Base-by-base conservation (phyloP, 257 asterid genomes). In the Craterostigma plantagineum region DNA sequence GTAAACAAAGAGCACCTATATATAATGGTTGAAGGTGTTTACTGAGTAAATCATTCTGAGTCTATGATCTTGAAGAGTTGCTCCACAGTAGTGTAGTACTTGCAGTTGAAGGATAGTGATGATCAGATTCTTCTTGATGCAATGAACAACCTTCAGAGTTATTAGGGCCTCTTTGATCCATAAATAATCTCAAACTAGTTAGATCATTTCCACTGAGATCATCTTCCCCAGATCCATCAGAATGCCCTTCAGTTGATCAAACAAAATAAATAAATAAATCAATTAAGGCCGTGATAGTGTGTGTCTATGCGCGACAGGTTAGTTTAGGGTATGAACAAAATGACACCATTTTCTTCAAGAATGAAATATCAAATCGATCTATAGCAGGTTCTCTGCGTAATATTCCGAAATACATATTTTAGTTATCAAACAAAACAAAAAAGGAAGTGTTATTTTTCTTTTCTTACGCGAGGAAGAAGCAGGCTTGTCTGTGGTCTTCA, bases 381-480 rank as follows among this genome's bases (percentile, higher is more conserved):
- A 6, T 23, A 23, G 6, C 30, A 23, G 30, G 30, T 6, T 23
- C 2, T 23, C 30, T 23, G 30, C 6, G 30, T 23, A 23, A 6
- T 23, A 23, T n/a, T 23, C 6, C 30, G n/a, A 23, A 23, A 6
- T 23, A 6, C 30, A 23, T 23, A n/a, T n/a, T 2, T 23, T 23
- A 23, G 30, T 2, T 23, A 2, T 23, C n/a, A n/a, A n/a, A n/a
- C n/a, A n/a, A n/a, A n/a, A n/a, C n/a, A n/a, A n/a, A n/a, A n/a
- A n/a, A n/a, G n/a, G n/a, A n/a, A n/a, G n/a, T n/a, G n/a, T n/a
- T n/a, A n/a, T n/a, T n/a, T n/a, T n/a, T n/a, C n/a, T n/a, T n/a
- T n/a, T n/a, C n/a, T 23, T 70, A 85, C 96, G 92, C 68, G 96
- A 81, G 57, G 96, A 85, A 70, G 73, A 92, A 44, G 94, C 91